phyloP scores from a whole-genome alignment of 2,329 filamentous ascomycete genomes.

The Thermothelomyces thermophilus region DNA sequence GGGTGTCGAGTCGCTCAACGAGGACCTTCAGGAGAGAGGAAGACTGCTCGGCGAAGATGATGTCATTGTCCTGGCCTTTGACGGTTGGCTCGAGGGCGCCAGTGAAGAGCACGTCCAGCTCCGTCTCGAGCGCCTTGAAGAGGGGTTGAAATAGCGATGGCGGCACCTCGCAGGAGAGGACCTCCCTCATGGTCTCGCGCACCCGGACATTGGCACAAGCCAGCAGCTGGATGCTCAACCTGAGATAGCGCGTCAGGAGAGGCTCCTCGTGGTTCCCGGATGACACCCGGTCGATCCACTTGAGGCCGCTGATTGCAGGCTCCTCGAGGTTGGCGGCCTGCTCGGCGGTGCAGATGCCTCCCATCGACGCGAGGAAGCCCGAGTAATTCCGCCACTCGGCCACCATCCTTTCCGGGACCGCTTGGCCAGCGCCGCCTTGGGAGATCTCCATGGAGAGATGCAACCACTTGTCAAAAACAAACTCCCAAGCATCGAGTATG shows the following conservation, averaged over 20 bases:
- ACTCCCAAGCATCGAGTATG: constrained; percentile 62
- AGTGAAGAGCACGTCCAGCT: constrained; percentile 57
- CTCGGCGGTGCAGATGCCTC: constrained; percentile 58
- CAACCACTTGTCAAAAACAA: constrained; percentile 59
- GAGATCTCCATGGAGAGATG: constrained; percentile 58
- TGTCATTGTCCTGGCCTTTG: constrained; percentile 51
- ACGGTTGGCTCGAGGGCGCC: constrained; percentile 46
- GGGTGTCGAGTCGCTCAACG: constrained; percentile 57
- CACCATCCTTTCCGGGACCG: constrained; percentile 48
- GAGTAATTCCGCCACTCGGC: constrained; percentile 64
- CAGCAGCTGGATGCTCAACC: constrained; percentile 57
- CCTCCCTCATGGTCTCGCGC: constrained; percentile 60
- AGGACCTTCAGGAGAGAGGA: constrained; percentile 57
- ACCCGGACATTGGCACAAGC: constrained; percentile 58
- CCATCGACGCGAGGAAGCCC: constrained; percentile 60
- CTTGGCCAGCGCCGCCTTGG: constrained; percentile 40
- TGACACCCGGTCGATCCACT: constrained; percentile 58
- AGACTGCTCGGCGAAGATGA: constrained; percentile 62
- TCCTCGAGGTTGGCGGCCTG: constrained; percentile 53
- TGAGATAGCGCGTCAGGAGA: constrained; percentile 53
- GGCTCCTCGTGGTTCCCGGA: constrained; percentile 56
- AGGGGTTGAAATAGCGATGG: constrained; percentile 54
- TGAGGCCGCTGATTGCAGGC: constrained; percentile 47
- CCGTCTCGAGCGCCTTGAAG: constrained; percentile 58
- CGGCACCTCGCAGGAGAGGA: constrained; percentile 59